Conservation (phyloP, 208 protist species). For the Acanthamoeba lenticulata region DNA sequence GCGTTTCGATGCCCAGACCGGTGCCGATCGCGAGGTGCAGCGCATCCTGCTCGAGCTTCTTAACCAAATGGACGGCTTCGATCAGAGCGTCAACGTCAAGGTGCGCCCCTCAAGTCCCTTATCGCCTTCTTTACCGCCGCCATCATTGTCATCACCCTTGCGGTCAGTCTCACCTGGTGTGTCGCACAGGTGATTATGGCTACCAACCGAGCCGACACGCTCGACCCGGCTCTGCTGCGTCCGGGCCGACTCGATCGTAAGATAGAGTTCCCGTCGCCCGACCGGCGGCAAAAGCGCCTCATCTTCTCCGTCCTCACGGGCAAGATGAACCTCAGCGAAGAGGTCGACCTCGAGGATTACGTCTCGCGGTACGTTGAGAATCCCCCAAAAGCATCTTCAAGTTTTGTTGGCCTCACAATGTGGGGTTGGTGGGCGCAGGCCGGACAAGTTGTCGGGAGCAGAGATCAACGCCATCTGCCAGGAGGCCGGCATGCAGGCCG, state of each 20-base stretch:
- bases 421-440: conserved; percentile 95
- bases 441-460: conserved; percentile 98
- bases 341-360: conserved; percentile 98
- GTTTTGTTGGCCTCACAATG: neutral
- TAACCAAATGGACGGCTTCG: conserved; percentile 99
- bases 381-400: neutral
- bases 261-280: conserved; percentile 98
- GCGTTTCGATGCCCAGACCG: conserved; percentile 99
- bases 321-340: conserved; percentile 97
- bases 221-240: conserved; percentile 99
- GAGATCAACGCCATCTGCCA: conserved; percentile 99
- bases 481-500: conserved; percentile 99
- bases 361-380: conserved; percentile 43
- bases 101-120: too few relatives aligned
- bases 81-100: conserved; percentile 98
- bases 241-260: conserved; percentile 97
- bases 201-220: conserved; percentile 99
- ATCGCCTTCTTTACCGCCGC: neutral
- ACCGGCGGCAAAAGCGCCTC: conserved; percentile 98
- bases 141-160: neutral
- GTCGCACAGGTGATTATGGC: conserved; percentile 97
- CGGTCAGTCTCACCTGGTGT: neutral
- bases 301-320: conserved; percentile 98
- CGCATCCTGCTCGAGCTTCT: conserved; percentile 99
- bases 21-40: conserved; percentile 99